Percentiles rank a stretch among this genome's conserved stretches.
These are phyloP conservation scores for Elongisporangium senticosum DNA, from an alignment of 352 stramenopile genomes.

Conservation along the genomic window DNA sequence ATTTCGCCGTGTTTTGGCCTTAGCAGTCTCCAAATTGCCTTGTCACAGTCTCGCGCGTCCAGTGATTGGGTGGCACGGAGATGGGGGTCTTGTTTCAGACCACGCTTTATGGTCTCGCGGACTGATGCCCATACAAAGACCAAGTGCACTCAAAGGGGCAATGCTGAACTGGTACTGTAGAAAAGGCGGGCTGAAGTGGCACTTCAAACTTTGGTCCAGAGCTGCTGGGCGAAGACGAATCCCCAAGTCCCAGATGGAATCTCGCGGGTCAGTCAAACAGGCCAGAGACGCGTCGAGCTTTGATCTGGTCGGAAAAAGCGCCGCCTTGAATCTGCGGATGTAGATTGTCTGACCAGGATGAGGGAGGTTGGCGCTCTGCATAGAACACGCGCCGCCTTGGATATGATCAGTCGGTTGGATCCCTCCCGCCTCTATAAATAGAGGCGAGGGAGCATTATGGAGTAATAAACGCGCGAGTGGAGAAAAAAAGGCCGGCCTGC, in stretches of 20 bases:
- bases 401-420: not conserved
- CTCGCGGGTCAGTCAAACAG: not conserved
- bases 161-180: not conserved
- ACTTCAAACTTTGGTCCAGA: not conserved
- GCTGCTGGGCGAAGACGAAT: not conserved
- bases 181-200: not conserved
- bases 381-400: not conserved
- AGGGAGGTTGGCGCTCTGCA: not conserved
- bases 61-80: not conserved
- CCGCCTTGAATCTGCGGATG: not conserved
- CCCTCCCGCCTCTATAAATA: not conserved
- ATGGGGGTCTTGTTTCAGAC: not conserved
- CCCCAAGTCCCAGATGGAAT: not conserved
- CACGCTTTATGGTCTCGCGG: not conserved
- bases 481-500: not conserved
- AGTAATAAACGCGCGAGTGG: not conserved
- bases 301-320: not conserved
- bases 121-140: not conserved
- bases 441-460: too few species aligned
- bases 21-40: not conserved
- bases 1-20: not conserved
- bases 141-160: not conserved
- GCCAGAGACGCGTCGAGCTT: not conserved
- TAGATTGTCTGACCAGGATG: not conserved
- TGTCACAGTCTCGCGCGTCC: not conserved